phyloP scores from a whole-genome alignment of 1,284 basidiomycete species.

The Paramarasmius palmivorus region DNA sequence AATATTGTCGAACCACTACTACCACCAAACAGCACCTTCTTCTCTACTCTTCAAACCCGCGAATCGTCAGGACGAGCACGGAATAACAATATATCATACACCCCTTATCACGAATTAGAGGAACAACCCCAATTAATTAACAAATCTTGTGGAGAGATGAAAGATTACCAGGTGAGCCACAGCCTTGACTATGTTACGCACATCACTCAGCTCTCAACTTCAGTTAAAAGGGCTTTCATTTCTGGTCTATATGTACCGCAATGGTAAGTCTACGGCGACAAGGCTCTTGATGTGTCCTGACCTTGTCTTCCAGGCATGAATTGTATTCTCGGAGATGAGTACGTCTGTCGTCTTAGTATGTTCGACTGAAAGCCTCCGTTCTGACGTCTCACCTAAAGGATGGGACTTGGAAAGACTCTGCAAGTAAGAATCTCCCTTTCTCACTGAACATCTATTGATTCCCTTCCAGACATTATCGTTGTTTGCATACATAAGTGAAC shows the following conservation, averaged over 20 bases:
- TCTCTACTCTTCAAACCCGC: conserved; percentile 31
- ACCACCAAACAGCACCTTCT: conserved; percentile 41
- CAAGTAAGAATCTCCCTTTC: conserved; percentile 36
- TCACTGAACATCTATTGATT: not conserved
- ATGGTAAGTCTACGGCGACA: conserved; percentile 46
- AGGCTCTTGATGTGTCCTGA: conserved; percentile 1
- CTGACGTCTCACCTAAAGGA: conserved; percentile 32
- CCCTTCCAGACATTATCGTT: conserved; percentile 51
- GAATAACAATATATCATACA: conserved; percentile 28
- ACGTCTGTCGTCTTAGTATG: conserved; percentile 25
- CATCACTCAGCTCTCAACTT: not conserved
- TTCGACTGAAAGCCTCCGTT: not conserved
- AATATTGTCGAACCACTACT: too few species aligned
- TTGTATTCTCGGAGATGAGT: conserved; percentile 62
- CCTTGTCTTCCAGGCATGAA: conserved; percentile 45
- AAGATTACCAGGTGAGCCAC: conserved; percentile 53
- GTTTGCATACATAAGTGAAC: conserved; percentile 55
- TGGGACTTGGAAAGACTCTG: conserved; percentile 68
- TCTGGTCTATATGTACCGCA: conserved; percentile 55
- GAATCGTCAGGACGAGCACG: conserved; percentile 22
- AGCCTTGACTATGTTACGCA: not conserved
- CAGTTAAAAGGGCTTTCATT: conserved; percentile 56
- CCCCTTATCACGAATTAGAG: conserved; percentile 38
- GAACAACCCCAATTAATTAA: conserved; percentile 46
- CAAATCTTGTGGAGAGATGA: too few species aligned